Base-by-base conservation (phyloP, 768 basidiomycete genomes). In the Podaxis mareebaensis region DNA sequence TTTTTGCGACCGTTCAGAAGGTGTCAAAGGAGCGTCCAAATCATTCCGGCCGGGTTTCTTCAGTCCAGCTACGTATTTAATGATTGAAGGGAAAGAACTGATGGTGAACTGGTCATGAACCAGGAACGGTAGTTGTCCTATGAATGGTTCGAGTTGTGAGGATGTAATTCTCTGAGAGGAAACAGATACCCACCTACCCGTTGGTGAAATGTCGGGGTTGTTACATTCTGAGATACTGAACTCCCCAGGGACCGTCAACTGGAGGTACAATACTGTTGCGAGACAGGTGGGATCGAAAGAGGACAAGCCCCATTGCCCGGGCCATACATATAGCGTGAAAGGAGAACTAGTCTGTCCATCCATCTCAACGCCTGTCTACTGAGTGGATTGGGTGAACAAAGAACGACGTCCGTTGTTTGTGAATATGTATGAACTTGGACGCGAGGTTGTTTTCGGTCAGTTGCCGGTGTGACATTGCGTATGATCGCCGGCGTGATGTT, bases 71-170 rank as follows among this genome's bases (percentile, higher is more conserved):
- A 91, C 79, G 68, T 91, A 91, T 67, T 84, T 84, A 33, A 88
- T 71, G 68, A 93, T 92, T 39, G 88, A 79, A 2, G 83, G 73
- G 28, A 90, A 74, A 1, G 85, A 79, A 0, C 86, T 75, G 15
- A 87, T 74, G 2, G 72, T 67, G 46, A 82, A 77, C 57, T 82
- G 77, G 3, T 79, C 85, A 75, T 92, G 85, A 0, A 81, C 81
- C 39, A 93, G 73, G 68, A 84, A 92, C 1, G 92, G 92, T 1
- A 94, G 78, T 69, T 86, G 86, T 15, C 92, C 91, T 93, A 55
- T 65, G 56, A 62, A 49, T 46, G 10, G 53, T 66, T 52, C 66
- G 40, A 64, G 49, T 63, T 17, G 60, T 64, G 58, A 60, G 48
- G 42, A 33, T 33, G 33, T 20, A 40, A 30, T 20, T 42, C 20